Base-by-base conservation (phyloP, 2,329 filamentous ascomycete genomes). In the Arachnopeziza araneosa region DNA sequence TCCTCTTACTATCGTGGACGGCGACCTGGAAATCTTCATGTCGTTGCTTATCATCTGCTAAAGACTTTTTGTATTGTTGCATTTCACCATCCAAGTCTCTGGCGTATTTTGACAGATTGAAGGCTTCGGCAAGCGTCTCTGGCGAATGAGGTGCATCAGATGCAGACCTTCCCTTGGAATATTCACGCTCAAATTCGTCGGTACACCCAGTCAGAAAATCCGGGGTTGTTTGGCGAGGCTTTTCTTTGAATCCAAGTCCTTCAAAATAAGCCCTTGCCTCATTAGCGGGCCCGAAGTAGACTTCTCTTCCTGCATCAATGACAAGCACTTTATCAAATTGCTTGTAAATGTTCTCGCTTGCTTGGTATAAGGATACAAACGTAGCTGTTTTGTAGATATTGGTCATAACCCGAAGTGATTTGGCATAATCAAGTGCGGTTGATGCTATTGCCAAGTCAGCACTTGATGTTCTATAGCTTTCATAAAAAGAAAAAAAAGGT, bases 321-420 rank as follows among this genome's bases (percentile, higher is more conserved):
- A 93, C 83, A 55, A 93, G 73, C 1, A 93, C 89, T 73, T 93
- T 93, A 71, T 95, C 90, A 82, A 93, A 90, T 32, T 89, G 76
- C 63, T 86, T 80, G 68, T 88, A 89, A 62, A 89, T 88, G 23
- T 82, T 83, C 70, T 89, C 85, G 57, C 85, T 84, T 1, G 86
- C 86, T 71, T 89, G 87, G 70, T 89, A 89, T 0, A 89, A 1
- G 1, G 86, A 88, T 14, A 88, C 85, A 52, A 89, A 77, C 0
- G 85, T 89, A 0, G 87, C 89, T 8, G 86, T 82, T 65, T 90
- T 84, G 69, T 82, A 86, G 62, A 92, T 83, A 63, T 92, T 87
- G 2, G 90, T 93, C 84, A 92, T 89, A 60, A 87, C 81, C 17
- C 86, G 80, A 1, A 89, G 76, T 0, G 84, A 86, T 60, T 86